These are phyloP conservation scores for Pichia kudriavzevii DNA, from an alignment of 1,139 yeast species.

Conservation along the genomic window DNA sequence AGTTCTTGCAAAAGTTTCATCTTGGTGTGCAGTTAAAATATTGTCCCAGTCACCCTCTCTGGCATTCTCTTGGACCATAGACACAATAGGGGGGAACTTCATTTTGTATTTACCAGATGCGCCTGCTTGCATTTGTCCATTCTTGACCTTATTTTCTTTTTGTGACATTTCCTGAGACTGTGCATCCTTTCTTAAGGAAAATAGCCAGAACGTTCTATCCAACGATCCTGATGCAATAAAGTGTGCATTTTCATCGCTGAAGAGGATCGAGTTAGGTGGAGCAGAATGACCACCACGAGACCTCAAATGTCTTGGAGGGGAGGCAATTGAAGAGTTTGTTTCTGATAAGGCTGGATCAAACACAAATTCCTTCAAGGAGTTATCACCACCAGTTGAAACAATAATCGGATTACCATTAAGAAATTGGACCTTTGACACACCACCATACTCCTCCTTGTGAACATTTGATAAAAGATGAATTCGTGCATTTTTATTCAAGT, in stretches of 20 bases:
- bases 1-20: constrained; percentile 76
- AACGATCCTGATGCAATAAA: constrained; percentile 80
- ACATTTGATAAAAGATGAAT: constrained; percentile 69
- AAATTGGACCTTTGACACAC: constrained; percentile 69
- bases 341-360: constrained; percentile 84
- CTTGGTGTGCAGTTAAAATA: constrained; percentile 84
- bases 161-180: constrained; percentile 94
- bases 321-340: constrained; percentile 55
- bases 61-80: constrained; percentile 66
- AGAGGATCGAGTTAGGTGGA: constrained; percentile 73
- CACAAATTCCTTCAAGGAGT: constrained; percentile 79
- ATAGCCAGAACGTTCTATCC: constrained; percentile 83
- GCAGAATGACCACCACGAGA: constrained; percentile 96
- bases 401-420: constrained; percentile 89
- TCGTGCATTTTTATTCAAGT: constrained; percentile 61
- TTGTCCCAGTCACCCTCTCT: constrained; percentile 95
- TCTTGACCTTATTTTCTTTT: constrained; percentile 46
- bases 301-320: constrained; percentile 88
- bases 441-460: constrained; percentile 70
- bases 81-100: constrained; percentile 70
- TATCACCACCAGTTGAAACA: constrained; percentile 91
- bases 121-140: constrained; percentile 57
- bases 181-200: constrained; percentile 90
- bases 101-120: constrained; percentile 40
- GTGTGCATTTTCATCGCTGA: constrained; percentile 76